These are phyloP conservation scores for Collybia mongolica DNA, from an alignment of 768 basidiomycete species.

Conservation along the genomic window DNA sequence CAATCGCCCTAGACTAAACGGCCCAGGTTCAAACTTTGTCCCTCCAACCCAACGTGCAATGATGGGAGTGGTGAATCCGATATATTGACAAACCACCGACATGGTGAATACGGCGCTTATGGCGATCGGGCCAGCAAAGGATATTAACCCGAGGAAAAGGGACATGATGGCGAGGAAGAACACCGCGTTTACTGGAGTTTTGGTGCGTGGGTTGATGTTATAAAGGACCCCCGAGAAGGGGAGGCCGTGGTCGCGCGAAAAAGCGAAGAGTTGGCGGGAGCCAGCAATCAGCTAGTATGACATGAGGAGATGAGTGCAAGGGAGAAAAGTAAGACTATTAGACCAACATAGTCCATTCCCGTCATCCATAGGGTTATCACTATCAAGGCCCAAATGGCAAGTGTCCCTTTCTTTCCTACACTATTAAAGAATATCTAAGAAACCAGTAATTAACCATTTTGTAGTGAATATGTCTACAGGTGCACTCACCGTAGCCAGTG, in stretches of 20 bases:
- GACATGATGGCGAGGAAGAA: constrained; percentile 44
- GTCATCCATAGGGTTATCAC: constrained; percentile 15
- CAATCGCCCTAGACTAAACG: constrained; percentile 21
- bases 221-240: constrained; percentile 58
- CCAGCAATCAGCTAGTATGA: constrained; percentile 16
- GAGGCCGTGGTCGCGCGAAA: constrained; percentile 51
- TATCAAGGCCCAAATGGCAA: constrained; percentile 39
- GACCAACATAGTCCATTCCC: no score
- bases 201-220: constrained; percentile 48
- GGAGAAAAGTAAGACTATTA: no score
- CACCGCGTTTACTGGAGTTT: constrained; percentile 59
- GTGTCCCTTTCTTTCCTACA: constrained; percentile 35
- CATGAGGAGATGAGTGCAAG: no score
- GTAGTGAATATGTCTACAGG: not conserved
- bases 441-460: constrained; percentile 11
- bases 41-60: constrained; percentile 28
- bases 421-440: constrained; percentile 47
- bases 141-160: constrained; percentile 47
- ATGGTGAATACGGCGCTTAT: constrained; percentile 59
- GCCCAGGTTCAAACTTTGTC: constrained; percentile 19
- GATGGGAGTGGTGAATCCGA: constrained; percentile 20
- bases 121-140: constrained; percentile 55
- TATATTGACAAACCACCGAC: constrained; percentile 39
- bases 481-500: constrained; percentile 49
- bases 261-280: constrained; percentile 24